Conservation (phyloP, 2,329 filamentous ascomycete species). For the Diaporthe batatas region DNA sequence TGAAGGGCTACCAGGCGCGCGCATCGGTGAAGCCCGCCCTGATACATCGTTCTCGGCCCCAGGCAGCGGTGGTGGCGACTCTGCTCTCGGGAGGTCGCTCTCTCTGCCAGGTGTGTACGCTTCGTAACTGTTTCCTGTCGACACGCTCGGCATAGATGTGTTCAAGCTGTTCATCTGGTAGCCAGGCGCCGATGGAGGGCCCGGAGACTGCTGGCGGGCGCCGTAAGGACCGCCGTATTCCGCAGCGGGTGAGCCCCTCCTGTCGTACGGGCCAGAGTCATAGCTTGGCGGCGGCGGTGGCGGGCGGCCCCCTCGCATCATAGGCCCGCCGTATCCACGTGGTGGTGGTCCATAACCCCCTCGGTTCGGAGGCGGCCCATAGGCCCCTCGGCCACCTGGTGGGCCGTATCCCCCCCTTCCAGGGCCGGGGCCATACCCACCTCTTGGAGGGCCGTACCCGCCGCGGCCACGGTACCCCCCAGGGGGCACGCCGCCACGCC, state of each 20-base stretch:
- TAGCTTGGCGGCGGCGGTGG: conserved; percentile 63
- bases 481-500: conserved; percentile 62
- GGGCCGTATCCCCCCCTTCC: conserved; percentile 55
- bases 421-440: conserved; percentile 48
- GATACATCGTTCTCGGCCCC: conserved; percentile 53
- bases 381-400: conserved; percentile 59
- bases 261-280: conserved; percentile 54
- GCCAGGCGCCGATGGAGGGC: conserved; percentile 52
- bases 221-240: conserved; percentile 53
- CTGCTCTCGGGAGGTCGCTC: conserved; percentile 68
- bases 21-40: conserved; percentile 73
- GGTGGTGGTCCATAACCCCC: conserved; percentile 59
- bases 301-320: conserved; percentile 55
- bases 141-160: conserved; percentile 53
- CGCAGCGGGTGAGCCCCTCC: conserved; percentile 54
- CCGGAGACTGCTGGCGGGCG: conserved; percentile 54
- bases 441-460: conserved; percentile 57
- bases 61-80: conserved; percentile 73
- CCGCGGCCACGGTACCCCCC: conserved; percentile 66
- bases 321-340: conserved; percentile 50
- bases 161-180: conserved; percentile 56
- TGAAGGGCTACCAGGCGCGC: conserved; percentile 71
- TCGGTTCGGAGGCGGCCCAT: conserved; percentile 58
- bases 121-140: conserved; percentile 54
- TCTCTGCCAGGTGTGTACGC: conserved; percentile 59